Conservation (phyloP, 768 basidiomycete genomes). For the Boletus coccyginus region DNA sequence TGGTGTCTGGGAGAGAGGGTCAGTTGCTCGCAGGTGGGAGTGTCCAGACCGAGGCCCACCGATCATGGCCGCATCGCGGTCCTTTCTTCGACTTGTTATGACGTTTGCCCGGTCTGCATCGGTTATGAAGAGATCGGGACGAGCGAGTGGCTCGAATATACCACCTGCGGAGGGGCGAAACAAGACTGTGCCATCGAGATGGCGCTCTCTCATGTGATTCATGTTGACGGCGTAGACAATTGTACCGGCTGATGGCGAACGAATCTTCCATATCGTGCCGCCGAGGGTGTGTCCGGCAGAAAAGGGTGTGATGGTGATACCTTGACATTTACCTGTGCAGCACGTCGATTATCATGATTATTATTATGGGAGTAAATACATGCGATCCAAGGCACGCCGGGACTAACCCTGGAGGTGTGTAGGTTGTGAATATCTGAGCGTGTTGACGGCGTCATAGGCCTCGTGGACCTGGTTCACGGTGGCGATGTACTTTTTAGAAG, state of each 20-base stretch:
- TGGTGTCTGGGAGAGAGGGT: conserved; percentile 57
- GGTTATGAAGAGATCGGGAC: conserved; percentile 92
- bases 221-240: conserved; percentile 92
- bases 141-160: conserved; percentile 79
- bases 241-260: conserved; percentile 96
- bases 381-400: not conserved
- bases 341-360: not conserved
- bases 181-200: conserved; percentile 91
- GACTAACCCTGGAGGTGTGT: conserved; percentile 86
- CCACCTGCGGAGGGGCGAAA: conserved; percentile 71
- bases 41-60: conserved; percentile 43
- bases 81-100: conserved; percentile 83
- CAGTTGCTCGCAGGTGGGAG: not conserved
- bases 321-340: conserved; percentile 78
- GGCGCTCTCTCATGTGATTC: conserved; percentile 95
- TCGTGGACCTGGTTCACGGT: conserved; percentile 85
- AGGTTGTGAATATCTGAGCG: conserved; percentile 92
- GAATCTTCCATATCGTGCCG: conserved; percentile 97
- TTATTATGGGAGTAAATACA: not conserved
- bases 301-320: conserved; percentile 92
- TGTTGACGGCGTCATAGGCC: conserved; percentile 89
- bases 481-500: conserved; percentile 56
- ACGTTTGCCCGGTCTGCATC: conserved; percentile 84
- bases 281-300: conserved; percentile 94
- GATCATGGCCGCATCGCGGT: conserved; percentile 85